phyloP scores from a whole-genome alignment of 2,329 filamentous ascomycete species.

The Chalaropsis ovoidea region DNA sequence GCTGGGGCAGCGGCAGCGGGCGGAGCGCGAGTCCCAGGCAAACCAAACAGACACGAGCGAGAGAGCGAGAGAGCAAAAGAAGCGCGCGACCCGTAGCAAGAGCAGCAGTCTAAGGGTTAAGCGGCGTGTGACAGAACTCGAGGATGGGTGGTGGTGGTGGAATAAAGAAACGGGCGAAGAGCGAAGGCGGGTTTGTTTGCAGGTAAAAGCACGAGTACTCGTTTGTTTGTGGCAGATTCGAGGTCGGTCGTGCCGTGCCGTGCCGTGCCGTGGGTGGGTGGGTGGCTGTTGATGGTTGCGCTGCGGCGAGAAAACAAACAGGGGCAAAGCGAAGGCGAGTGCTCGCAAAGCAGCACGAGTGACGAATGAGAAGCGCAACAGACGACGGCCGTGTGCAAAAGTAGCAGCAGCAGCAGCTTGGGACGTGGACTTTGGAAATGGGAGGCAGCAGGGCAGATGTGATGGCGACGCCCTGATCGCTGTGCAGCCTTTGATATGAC shows the following conservation, averaged over 20 bases:
- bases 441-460: background rate
- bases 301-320: background rate
- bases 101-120: background rate
- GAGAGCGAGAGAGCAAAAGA: background rate
- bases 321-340: background rate
- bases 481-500: background rate
- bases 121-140: background rate
- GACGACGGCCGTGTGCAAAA: background rate
- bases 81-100: background rate
- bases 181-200: background rate
- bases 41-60: background rate
- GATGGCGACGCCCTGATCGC: conserved; percentile 1
- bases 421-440: background rate
- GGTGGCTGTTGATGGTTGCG: background rate
- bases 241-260: background rate
- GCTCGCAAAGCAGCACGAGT: background rate
- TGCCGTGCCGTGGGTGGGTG: too few relatives aligned
- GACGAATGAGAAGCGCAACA: background rate
- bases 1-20: background rate
- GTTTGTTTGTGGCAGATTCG: background rate
- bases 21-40: background rate
- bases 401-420: background rate
- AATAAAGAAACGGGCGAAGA: background rate
- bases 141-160: background rate
- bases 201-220: background rate